These are phyloP conservation scores for Mucor plumbeus DNA, from an alignment of 371 early-diverging fungal genomes.

Conservation along the genomic window DNA sequence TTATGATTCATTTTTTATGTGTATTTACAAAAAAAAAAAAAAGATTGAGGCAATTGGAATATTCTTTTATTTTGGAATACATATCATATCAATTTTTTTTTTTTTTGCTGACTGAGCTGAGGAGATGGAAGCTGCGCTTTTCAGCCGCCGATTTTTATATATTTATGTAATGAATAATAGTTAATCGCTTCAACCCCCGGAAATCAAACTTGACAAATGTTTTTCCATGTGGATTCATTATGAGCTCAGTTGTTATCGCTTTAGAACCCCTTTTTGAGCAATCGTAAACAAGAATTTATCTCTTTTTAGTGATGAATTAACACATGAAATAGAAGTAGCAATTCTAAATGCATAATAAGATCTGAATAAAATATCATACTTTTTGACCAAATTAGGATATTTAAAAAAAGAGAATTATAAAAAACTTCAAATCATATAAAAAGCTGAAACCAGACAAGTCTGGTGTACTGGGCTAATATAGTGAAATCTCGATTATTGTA, in stretches of 20 bases:
- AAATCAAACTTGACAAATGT: not conserved
- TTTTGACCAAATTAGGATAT: not conserved
- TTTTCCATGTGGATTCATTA: conserved; percentile 3
- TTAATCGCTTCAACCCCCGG: not conserved
- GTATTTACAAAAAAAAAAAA: too few species aligned
- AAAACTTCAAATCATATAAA: not conserved
- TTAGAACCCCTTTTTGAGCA: not conserved
- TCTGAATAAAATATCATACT: not conserved
- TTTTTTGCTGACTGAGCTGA: not conserved
- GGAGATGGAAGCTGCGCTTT: not conserved
- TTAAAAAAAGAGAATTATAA: not conserved
- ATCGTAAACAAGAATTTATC: not conserved
- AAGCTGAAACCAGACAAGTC: not conserved
- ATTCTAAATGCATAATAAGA: too few species aligned
- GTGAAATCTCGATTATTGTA: not conserved
- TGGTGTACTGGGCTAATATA: not conserved
- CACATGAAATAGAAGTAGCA: not conserved
- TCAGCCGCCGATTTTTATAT: not conserved
- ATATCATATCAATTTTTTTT: not conserved
- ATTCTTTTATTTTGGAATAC: not conserved
- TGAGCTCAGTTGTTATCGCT: not conserved
- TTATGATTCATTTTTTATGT: too few species aligned
- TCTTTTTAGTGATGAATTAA: not conserved
- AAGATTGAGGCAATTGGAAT: too few species aligned
- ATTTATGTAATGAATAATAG: not conserved